Evolutionary conservation across 352 stramenopile genomes (phyloP).

Genomic region (Globisporangium iwayamae): DNA sequence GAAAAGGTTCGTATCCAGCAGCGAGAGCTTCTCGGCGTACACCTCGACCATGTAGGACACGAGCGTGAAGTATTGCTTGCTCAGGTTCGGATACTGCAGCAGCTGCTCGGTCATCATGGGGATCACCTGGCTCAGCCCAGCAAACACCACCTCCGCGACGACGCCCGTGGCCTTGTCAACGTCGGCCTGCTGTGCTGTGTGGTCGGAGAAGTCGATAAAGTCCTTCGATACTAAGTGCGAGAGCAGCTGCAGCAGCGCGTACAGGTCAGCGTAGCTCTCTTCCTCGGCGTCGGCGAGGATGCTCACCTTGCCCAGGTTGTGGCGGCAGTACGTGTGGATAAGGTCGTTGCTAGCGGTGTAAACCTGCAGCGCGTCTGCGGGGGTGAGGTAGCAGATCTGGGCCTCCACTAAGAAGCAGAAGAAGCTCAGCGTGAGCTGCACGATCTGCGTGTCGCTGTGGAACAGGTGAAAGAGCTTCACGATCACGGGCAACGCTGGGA

Average conservation of each 20-base stretch:
- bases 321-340: conserved; percentile 58
- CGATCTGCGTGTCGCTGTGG: conserved; percentile 65
- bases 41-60: conserved; percentile 87
- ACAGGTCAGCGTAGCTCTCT: conserved; percentile 69
- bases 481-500: conserved; percentile 67
- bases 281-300: conserved; percentile 65
- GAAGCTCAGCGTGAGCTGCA: conserved; percentile 71
- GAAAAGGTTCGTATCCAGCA: conserved; percentile 61
- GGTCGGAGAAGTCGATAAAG: conserved; percentile 84
- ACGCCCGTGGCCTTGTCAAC: conserved; percentile 57
- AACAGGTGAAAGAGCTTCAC: conserved; percentile 78
- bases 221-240: conserved; percentile 81
- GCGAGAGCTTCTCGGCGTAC: conserved; percentile 74
- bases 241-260: conserved; percentile 74
- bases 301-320: conserved; percentile 71
- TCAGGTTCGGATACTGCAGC: conserved; percentile 81
- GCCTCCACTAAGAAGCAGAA: conserved; percentile 79
- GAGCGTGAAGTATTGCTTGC: conserved; percentile 88
- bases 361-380: conserved; percentile 63
- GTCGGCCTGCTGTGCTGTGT: conserved; percentile 51
- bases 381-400: conserved; percentile 72
- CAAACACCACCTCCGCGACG: conserved; percentile 87
- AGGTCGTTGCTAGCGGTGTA: conserved; percentile 72
- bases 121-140: conserved; percentile 81
- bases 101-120: conserved; percentile 88